Evolutionary conservation across 805 yeast genomes (phyloP).

Genomic region (Ogataea saltuana): DNA sequence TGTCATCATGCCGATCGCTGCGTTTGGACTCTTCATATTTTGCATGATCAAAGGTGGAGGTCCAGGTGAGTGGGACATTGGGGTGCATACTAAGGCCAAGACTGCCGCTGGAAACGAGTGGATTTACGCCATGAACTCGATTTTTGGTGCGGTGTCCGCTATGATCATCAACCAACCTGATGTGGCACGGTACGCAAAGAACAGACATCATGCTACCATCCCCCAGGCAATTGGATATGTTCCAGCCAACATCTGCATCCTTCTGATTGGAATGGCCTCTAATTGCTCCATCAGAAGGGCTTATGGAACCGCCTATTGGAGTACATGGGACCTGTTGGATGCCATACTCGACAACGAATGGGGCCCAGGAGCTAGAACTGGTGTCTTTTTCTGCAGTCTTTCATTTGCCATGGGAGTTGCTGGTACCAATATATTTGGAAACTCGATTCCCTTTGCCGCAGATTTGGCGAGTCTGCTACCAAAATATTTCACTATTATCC

Average conservation of each 20-base stretch:
- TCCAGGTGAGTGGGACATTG: constrained; percentile 20
- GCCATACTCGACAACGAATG: constrained; percentile 33
- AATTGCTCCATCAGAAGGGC: constrained; percentile 21
- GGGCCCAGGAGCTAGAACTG: constrained; percentile 31
- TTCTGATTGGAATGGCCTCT: constrained; percentile 24
- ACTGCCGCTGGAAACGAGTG: constrained; percentile 19
- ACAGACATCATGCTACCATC: constrained; percentile 14
- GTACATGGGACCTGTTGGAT: constrained; percentile 30
- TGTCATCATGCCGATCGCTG: constrained; percentile 23
- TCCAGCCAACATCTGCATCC: constrained; percentile 21
- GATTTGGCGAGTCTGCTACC: constrained; percentile 32
- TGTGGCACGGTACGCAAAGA: constrained; percentile 28
- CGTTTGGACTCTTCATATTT: constrained; percentile 23
- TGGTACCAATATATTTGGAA: constrained; percentile 35
- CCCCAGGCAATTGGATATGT: constrained; percentile 25
- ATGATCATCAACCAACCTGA: constrained; percentile 34
- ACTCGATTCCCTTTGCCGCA: constrained; percentile 30
- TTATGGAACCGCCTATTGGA: constrained; percentile 31
- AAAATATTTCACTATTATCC: constrained; percentile 31
- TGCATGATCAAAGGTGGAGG: constrained; percentile 25
- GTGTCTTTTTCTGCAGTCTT: constrained; percentile 23
- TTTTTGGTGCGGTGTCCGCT: constrained; percentile 29
- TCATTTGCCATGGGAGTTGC: constrained; percentile 30
- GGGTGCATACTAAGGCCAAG: constrained; percentile 4
- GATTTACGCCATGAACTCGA: constrained; percentile 26